Evolutionary conservation across 2,329 filamentous ascomycete genomes (phyloP).

Genomic region (Rhytidhysteron rufulum): DNA sequence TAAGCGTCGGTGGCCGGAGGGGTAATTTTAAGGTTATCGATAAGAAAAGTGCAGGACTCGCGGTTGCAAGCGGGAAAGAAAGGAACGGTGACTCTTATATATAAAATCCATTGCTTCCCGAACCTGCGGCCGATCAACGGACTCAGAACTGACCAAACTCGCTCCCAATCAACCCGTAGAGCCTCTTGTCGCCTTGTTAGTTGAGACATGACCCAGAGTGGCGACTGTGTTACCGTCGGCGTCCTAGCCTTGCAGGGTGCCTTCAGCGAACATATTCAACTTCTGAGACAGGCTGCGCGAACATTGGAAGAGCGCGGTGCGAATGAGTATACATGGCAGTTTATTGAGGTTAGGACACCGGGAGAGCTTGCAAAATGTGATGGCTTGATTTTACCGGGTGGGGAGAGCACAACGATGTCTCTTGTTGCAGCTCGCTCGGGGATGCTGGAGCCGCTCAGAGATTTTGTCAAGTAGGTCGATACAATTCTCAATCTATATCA

Average conservation of each 20-base stretch:
- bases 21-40: slow-evolving; percentile 2
- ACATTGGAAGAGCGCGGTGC: slow-evolving; percentile 34
- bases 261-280: slow-evolving; percentile 80
- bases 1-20: not conserved
- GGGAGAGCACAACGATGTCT: slow-evolving; percentile 91
- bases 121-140: too few relatives aligned
- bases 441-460: slow-evolving; percentile 75
- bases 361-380: slow-evolving; percentile 69
- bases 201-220: slow-evolving; percentile 1
- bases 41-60: too few relatives aligned
- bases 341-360: slow-evolving; percentile 76
- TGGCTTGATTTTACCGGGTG: slow-evolving; percentile 85
- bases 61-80: too few relatives aligned
- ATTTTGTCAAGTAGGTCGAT: slow-evolving; percentile 78
- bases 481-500: slow-evolving; percentile 2
- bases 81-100: too few relatives aligned
- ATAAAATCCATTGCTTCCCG: too few relatives aligned
- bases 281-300: slow-evolving; percentile 67
- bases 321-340: slow-evolving; percentile 48
- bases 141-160: too few relatives aligned
- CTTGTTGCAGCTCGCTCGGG: slow-evolving; percentile 79
- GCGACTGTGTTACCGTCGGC: slow-evolving; percentile 50
- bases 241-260: slow-evolving; percentile 83
- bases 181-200: too few relatives aligned
- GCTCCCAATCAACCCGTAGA: too few relatives aligned